Percentiles rank a stretch among this genome's conserved stretches.
phyloP scores from a whole-genome alignment of 805 yeast genomes.

The Metschnikowia henanensis region DNA sequence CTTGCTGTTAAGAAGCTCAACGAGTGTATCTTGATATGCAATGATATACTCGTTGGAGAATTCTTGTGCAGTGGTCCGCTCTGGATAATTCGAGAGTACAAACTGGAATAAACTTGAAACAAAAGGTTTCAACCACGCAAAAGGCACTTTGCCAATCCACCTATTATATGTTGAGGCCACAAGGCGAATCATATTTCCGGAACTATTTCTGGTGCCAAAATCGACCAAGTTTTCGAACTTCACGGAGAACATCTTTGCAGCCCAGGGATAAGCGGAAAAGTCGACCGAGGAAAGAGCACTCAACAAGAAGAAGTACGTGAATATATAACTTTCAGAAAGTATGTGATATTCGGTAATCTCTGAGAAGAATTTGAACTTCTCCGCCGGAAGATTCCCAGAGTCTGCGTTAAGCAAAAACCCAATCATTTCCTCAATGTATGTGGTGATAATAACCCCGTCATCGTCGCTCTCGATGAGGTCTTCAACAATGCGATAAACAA shows the following conservation, averaged over 20 bases:
- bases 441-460: background rate
- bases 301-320: background rate
- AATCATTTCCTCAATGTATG: background rate
- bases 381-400: background rate
- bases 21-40: background rate
- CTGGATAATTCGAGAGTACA: background rate
- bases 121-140: conserved; percentile 7
- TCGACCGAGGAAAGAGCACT: background rate
- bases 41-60: background rate
- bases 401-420: background rate
- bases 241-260: background rate
- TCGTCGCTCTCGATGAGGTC: background rate
- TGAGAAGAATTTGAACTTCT: conserved; percentile 2
- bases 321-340: background rate
- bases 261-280: conserved; percentile 7
- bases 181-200: background rate
- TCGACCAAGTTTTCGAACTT: background rate
- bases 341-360: background rate
- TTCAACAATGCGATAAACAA: background rate
- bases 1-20: background rate
- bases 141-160: conserved; percentile 5
- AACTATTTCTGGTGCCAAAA: background rate
- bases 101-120: conserved; percentile 2
- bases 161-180: background rate
- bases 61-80: background rate